Evolutionary conservation across 768 basidiomycete species (phyloP).

Genomic region (Rhizopogon rudus): DNA sequence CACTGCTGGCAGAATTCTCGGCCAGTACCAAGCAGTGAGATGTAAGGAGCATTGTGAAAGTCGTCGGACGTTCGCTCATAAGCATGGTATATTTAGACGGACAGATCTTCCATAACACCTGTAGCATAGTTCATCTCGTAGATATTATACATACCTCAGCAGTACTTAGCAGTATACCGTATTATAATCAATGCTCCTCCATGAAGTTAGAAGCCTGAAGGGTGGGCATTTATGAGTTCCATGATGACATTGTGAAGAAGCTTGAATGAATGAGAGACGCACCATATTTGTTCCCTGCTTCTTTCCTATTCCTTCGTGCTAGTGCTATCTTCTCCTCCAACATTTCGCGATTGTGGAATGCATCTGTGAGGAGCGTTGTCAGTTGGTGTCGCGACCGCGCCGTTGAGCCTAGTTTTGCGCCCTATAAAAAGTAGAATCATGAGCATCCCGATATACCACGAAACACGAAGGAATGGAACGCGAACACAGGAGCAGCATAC

Average conservation of each 20-base stretch:
- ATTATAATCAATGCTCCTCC: background rate
- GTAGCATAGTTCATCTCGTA: conserved; percentile 18
- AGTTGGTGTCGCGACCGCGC: conserved; percentile 77
- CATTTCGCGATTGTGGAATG: conserved; percentile 77
- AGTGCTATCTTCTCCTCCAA: conserved; percentile 83
- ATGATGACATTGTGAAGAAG: no score
- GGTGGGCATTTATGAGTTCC: background rate
- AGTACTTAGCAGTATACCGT: background rate
- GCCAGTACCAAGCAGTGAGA: background rate
- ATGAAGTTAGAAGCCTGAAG: conserved; percentile 18
- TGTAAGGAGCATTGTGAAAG: no score
- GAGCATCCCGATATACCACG: background rate
- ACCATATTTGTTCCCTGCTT: conserved; percentile 93
- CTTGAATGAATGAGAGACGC: conserved; percentile 14
- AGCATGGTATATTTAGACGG: background rate
- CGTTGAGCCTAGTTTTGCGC: conserved; percentile 63
- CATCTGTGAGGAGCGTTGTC: conserved; percentile 75
- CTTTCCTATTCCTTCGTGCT: conserved; percentile 78
- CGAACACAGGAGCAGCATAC: conserved; percentile 16
- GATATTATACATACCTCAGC: conserved; percentile 13
- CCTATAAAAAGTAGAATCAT: conserved; percentile 31
- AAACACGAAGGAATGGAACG: no score
- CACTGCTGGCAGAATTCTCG: conserved; percentile 20
- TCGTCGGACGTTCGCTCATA: background rate
- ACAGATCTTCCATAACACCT: conserved; percentile 3